Conservation (phyloP, 768 basidiomycete genomes). For the Dacryopinax primogenitus region DNA sequence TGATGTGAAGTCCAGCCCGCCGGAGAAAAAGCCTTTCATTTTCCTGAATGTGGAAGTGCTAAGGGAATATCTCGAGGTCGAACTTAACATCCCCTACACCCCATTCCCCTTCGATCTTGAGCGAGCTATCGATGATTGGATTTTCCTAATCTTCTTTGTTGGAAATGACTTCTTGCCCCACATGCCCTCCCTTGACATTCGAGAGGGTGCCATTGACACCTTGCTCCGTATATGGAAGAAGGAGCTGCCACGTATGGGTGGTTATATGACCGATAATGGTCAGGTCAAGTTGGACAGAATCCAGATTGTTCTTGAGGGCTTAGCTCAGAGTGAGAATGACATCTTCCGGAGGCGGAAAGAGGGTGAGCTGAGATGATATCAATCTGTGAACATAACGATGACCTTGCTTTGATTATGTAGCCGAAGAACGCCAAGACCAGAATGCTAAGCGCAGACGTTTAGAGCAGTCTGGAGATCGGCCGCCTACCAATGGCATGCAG, state of each 20-base stretch:
- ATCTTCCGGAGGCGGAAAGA: conserved; percentile 88
- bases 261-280: conserved; percentile 91
- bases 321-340: conserved; percentile 88
- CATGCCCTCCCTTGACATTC: conserved; percentile 93
- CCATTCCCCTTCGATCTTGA: conserved; percentile 87
- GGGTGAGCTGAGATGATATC: conserved; percentile 39
- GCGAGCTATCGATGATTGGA: conserved; percentile 98
- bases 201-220: conserved; percentile 98
- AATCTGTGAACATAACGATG: neutral
- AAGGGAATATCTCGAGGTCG: conserved; percentile 95
- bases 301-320: conserved; percentile 88
- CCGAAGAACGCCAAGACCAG: conserved; percentile 86
- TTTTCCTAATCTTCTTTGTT: conserved; percentile 98
- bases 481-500: conserved; percentile 14
- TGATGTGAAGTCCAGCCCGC: conserved; percentile 29
- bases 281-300: conserved; percentile 70
- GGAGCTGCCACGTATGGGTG: conserved; percentile 90
- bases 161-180: conserved; percentile 99
- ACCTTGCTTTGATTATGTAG: conserved; percentile 33
- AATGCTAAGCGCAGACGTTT: conserved; percentile 78
- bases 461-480: conserved; percentile 36
- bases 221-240: conserved; percentile 89
- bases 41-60: conserved; percentile 94
- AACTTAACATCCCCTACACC: conserved; percentile 67
- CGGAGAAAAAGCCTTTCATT: conserved; percentile 92